Conservation (phyloP, 441 rosid genomes). For the Breynia disticha region DNA sequence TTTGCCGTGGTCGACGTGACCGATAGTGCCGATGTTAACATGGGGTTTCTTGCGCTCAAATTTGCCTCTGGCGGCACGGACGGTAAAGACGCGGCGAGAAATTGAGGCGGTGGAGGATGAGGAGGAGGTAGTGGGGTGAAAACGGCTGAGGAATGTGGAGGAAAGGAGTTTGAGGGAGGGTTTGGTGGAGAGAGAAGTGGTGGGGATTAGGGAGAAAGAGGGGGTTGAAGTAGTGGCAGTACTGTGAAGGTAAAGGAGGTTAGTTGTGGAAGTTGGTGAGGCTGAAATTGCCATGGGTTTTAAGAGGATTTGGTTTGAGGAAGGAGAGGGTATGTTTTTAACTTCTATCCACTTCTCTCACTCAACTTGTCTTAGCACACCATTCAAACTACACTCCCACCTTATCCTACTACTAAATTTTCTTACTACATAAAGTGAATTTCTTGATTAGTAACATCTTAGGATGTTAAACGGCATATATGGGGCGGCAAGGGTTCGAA, state of each 20-base stretch:
- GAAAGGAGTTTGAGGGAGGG: slow-evolving; percentile 25
- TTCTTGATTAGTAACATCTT: no score
- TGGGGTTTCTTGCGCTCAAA: slow-evolving; percentile 97
- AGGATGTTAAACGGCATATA: no score
- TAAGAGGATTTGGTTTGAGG: slow-evolving; percentile 17
- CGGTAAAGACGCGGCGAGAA: slow-evolving; percentile 38
- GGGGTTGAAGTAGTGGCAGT: slow-evolving; percentile 16
- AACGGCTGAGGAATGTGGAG: slow-evolving; percentile 39
- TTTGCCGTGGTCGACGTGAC: slow-evolving; percentile 98
- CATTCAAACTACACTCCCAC: background rate
- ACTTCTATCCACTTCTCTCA: slow-evolving; percentile 18
- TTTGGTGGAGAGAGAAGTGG: slow-evolving; percentile 8
- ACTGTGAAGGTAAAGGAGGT: slow-evolving; percentile 22
- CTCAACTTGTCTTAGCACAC: no score
- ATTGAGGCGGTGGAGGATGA: slow-evolving; percentile 13
- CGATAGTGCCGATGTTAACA: slow-evolving; percentile 90
- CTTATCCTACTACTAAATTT: no score
- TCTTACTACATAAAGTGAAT: no score
- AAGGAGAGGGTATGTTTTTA: slow-evolving; percentile 14
- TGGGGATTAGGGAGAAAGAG: slow-evolving; percentile 2
- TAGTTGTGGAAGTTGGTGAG: slow-evolving; percentile 26
- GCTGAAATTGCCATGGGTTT: slow-evolving; percentile 40
- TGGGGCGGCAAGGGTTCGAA: no score
- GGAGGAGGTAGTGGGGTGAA: slow-evolving; percentile 19
- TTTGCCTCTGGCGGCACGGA: slow-evolving; percentile 86